Base-by-base conservation (phyloP, 371 early-diverging fungal species). In the Mucor mucedo region DNA sequence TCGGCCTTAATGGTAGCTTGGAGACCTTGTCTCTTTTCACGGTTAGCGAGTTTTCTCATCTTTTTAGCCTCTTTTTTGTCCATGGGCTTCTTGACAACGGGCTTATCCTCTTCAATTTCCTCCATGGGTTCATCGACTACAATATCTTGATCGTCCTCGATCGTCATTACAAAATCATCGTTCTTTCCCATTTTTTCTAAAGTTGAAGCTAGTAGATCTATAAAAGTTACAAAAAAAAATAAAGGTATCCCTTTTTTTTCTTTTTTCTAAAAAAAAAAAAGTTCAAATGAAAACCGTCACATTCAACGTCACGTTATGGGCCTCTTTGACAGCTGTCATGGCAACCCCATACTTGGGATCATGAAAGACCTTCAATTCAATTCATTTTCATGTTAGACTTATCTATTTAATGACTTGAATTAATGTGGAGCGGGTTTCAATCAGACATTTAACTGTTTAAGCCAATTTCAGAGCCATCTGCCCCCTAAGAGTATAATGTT, bases 161-260 rank as follows among this genome's bases (percentile, higher is more conserved):
- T 90, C 35, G 92, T 92, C 90, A 90, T 90, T 42, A 92, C 80
- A 82, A 92, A 90, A 69, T 89, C 91, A 74, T 85, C 80, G 29
- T 44, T 58, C 58, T 58, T 45, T 40, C 54, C 52, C 57, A 55
- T 61, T 49, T 66, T 59, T 27, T 21, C 21, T 21, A 7, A 21
- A 21, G 11, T 47, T 47, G 4, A 8, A 35, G 1, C 35, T 35
- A 35, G 35, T 21, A 47, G 47, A 47, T 47, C 47, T 47, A 47
- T 21, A n/a, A 47, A 47, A 47, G 47, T 47, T 21, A 47, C 47
- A 44, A 5, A 9, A 44, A 44, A 44, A 44, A 44, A 44, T 11
- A 44, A 44, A n/a, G 44, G 13, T 14, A 16, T 5, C 27, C 27
- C 2, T 47, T 28, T 47, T 47, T 47, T 47, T 47, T 47, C 21